Evolutionary conservation across 2,329 filamentous ascomycete genomes (phyloP), one percentile per base, ranked within the genome.

Genomic region (Dactylellina sp.): DNA sequence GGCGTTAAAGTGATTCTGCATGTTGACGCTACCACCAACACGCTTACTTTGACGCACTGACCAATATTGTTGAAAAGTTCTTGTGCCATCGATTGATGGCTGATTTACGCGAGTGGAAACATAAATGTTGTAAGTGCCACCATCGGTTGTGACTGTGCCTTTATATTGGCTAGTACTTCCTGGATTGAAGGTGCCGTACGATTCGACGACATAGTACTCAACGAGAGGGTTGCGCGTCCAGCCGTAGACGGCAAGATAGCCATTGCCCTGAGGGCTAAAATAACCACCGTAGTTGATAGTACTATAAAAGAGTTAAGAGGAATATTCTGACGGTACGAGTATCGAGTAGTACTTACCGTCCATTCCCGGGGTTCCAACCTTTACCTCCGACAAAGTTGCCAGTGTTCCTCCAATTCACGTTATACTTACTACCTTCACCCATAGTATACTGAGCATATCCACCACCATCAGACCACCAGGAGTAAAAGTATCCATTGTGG

Each of bases 401-500:
- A 12, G 81, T 81, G 37, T 80, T 82, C 47, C 80, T 80, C 86
- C 86, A 88, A 2, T 49, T 80, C 3, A 85, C 81, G 72, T 81
- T 83, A 81, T 86, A 87, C 75, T 80, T 79, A 22, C 86, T 86
- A 16, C 80, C 83, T 2, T 79, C 79, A 14, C 82, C 84, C 80
- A 87, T 88, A 77, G 83, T 86, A 81, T 88, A 88, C 37, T 81
- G 84, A 2, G 85, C 84, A 50, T 80, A 79, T 28, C 81, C 83
- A 16, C 80, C 81, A 20, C 84, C 84, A 74, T 88, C 86, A 62
- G 84, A 86, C 85, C 85, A 89, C 82, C 83, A 87, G 11, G 84
- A 86, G 80, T 86, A 88, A 82, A 85, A 88, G 81, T 83, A 88
- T 56, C 86, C 86, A 77, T 86, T 84, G 81, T 85, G 82, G 7